Base-by-base conservation (phyloP, 768 basidiomycete genomes). In the Cubamyces lactineus region DNA sequence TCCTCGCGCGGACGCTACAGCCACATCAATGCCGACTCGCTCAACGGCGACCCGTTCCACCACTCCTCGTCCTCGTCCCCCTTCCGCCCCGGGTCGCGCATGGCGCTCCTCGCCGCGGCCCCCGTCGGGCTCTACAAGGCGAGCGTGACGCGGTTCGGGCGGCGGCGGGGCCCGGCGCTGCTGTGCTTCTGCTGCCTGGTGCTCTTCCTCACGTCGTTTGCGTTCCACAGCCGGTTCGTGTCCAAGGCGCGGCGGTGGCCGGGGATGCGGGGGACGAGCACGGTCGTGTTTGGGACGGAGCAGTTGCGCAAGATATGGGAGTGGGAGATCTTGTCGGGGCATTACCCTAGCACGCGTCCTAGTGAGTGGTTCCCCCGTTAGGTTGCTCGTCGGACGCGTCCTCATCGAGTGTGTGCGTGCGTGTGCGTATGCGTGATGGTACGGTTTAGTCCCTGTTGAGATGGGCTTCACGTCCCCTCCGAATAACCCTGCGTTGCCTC, bases 271-370 rank as follows among this genome's bases (percentile, higher is more conserved):
- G 80, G 80, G 41, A 78, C 85, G 23, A 78, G 87, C 28, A 92
- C 92, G 7, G 80, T 94, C 24, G 84, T 94, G 38, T 94, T 84
- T 68, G 79, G 79, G 61, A 79, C 85, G 55, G 86, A 89, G 62
- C 94, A 98, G 70, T 71, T 97, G 46, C 89, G 58, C 49, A 59
- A 53, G 59, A 60, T 64, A 8, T 98, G 65, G 96, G 81, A 87
- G 63, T 98, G 95, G 95, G 96, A 99, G 76, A 84, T 98, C 59
- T 77, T 85, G 23, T 91, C 92, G 65, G 97, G 97, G 1, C 95
- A 97, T 76, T 94, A 94, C 78, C 96, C 96, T 6, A 90, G 69
- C 82, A 88, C 59, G 91, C 98, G 73, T 97, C 95, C 95, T 79
- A 87, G 64, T 98, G 94, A 95, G 96, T 76, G 92, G 91, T 78